Base-by-base conservation (phyloP, 73 alveolate species). In the Blepharisma stoltei region DNA sequence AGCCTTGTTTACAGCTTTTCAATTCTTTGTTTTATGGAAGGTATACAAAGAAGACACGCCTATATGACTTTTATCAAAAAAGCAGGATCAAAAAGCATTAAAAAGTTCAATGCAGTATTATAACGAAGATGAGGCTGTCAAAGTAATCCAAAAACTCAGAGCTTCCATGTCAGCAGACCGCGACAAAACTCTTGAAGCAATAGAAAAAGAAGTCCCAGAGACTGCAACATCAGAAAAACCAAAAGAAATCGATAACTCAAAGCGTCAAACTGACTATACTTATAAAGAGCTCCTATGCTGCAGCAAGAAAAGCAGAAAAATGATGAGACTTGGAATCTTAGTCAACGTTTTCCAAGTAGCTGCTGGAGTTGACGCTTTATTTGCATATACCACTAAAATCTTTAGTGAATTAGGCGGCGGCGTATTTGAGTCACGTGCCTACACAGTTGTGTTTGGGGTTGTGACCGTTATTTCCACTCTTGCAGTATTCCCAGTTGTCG, bases 341-440 rank as follows among this genome's bases (percentile, higher is more conserved):
- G 14, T 20, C 5, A n/a, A 60, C 23, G 0, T 25, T 20, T n/a
- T 25, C 45, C 23, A n/a, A 9, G 46, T 14, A 0, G 14, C 23
- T 0, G 23, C 73, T 18, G 73, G 73, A 60, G 45, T 60, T 60
- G 23, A n/a, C 23, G 73, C 73, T 1, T 2, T 60, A 25, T 60
- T 60, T 14, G 38, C 73, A 18, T 60, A 18, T 60, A 9, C 46
- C 38, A 60, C 73, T 20, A 14, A 38, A 18, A n/a, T 60, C 23
- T 60, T 60, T 14, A 60, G 14, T 60, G 73, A 60, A 25, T 60
- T 60, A n/a, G 73, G 73, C 2, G 46, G 14, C 11, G 73, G 46
- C 0, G 73, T 60, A 38, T 25, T 60, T 14, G 14, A 14, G 5
- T 14, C 73, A 18, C 38, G 73, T 8, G 38, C 18, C 37, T 25